Evolutionary conservation across 78 protist genomes (phyloP), one percentile per base, ranked within the genome.

Genomic region (Fonticula alba): DNA sequence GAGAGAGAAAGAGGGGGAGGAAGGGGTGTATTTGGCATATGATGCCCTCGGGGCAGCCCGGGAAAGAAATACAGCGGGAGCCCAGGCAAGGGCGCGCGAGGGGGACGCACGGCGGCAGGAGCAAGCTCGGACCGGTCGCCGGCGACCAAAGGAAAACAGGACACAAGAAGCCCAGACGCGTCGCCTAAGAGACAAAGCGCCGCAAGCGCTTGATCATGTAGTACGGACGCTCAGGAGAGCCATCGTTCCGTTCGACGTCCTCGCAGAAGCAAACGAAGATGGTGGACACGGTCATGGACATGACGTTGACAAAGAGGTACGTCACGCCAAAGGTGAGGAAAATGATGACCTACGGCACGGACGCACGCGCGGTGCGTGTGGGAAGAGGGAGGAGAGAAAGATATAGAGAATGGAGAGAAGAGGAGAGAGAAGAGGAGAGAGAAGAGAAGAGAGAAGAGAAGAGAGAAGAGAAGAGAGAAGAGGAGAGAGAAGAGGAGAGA

Each of bases 211-310:
- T 19, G 29, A 29, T 0, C 46, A 36, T 36, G 69, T 36, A 64
- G 69, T 35, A 51, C 3, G 69, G 69, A 11, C 33, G n/a, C 50
- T n/a, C 57, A 17, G 15, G 19, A 2, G 52, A n/a, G 24, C 69
- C 69, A 35, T 64, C 69, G 69, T 64, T 64, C 33, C 29, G 49
- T n/a, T 64, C 69, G 37, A 24, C 4, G n/a, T 64, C 69, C 47
- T 64, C 69, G 26, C 43, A 38, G 35, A 20, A 51, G 59, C 59
- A 53, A 38, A 53, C 15, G 59, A 53, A 53, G 59, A 53, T 31
- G 59, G 81, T 46, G 57, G 61, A 71, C 58, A 76, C 50, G 57
- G 75, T 71, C 54, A 52, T 13, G 2, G 57, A 63, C 35, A 40
- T 51, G 56, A 53, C 38, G 38, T 0, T 13, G 26, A 53, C 15